A percentile compares a stretch with the other conserved stretches of the same genome.
phyloP scores from a whole-genome alignment of 73 alveolate species.

The Tetrahymena borealis region DNA sequence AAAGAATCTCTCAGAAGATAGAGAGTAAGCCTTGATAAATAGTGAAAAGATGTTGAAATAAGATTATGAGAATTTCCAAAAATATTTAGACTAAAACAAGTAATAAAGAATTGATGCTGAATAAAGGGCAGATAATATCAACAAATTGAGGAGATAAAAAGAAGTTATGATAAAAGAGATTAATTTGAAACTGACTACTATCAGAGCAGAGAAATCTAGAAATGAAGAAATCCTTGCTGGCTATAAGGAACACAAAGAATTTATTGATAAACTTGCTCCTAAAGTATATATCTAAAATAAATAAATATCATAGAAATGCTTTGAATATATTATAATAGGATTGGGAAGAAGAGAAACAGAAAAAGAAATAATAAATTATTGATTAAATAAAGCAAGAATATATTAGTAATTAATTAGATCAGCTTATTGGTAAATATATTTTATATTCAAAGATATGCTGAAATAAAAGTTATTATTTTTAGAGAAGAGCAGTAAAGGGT shows the following conservation, averaged over 20 bases:
- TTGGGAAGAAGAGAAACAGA: conserved; percentile 38
- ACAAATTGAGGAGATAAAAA: conserved; percentile 12
- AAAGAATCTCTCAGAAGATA: conserved; percentile 17
- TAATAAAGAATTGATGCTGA: conserved; percentile 41
- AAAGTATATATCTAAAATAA: not conserved
- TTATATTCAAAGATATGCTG: not conserved
- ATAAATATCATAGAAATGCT: not conserved
- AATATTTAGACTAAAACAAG: conserved; percentile 19
- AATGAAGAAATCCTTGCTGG: conserved; percentile 38
- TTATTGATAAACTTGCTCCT: conserved; percentile 40
- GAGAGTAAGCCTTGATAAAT: conserved; percentile 18
- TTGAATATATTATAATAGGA: conserved; percentile 3
- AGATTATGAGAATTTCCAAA: conserved; percentile 36
- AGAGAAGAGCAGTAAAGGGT: not conserved
- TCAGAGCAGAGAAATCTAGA: conserved; percentile 39
- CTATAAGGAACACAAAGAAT: conserved; percentile 39
- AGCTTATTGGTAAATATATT: not conserved
- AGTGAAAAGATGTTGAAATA: conserved; percentile 21
- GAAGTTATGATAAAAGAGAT: conserved; percentile 29
- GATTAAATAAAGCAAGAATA: conserved; percentile 5
- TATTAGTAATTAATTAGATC: not conserved
- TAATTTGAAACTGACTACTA: conserved; percentile 20
- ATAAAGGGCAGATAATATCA: conserved; percentile 20
- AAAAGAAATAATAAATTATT: not conserved
- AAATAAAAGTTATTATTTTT: not conserved